Evolutionary conservation across 495 filamentous ascomycete species (phyloP).

Genomic region (Lasiosphaeria ovina): DNA sequence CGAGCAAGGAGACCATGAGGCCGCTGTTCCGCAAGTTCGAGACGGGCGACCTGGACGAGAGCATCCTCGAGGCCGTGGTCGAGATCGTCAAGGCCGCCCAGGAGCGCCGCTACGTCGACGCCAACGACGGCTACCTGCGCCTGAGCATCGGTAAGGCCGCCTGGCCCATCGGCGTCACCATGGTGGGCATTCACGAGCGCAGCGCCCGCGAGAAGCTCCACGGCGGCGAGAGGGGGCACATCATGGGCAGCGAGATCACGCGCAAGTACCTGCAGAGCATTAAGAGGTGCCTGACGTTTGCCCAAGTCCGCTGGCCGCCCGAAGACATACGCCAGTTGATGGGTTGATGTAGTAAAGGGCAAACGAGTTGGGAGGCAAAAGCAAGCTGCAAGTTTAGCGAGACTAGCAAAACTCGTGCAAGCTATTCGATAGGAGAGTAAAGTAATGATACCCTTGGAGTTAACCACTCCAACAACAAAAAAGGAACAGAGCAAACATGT

Average conservation of each 20-base stretch:
- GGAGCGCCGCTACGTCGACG: slow-evolving; percentile 87
- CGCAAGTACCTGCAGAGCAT: slow-evolving; percentile 97
- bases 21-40: slow-evolving; percentile 92
- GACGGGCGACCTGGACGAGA: slow-evolving; percentile 70
- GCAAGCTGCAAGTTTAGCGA: too few relatives aligned
- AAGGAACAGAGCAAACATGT: too few relatives aligned
- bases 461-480: too few relatives aligned
- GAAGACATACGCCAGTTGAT: slow-evolving; percentile 91
- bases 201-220: slow-evolving; percentile 93
- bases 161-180: slow-evolving; percentile 98
- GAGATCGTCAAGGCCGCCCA: slow-evolving; percentile 93
- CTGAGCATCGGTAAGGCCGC: slow-evolving; percentile 97
- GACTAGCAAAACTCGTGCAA: too few relatives aligned
- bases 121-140: slow-evolving; percentile 90
- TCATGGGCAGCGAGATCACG: slow-evolving; percentile 94
- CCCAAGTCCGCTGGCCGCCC: slow-evolving; percentile 93
- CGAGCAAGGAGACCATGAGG: slow-evolving; percentile 78
- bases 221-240: slow-evolving; percentile 86
- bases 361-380: not conserved
- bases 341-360: slow-evolving; percentile 58
- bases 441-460: too few relatives aligned
- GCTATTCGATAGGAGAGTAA: too few relatives aligned
- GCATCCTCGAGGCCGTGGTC: slow-evolving; percentile 78
- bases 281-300: slow-evolving; percentile 94
- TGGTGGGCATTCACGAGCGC: slow-evolving; percentile 99